Base-by-base conservation (phyloP, 345 rosid species). In the Physaria fendleri region DNA sequence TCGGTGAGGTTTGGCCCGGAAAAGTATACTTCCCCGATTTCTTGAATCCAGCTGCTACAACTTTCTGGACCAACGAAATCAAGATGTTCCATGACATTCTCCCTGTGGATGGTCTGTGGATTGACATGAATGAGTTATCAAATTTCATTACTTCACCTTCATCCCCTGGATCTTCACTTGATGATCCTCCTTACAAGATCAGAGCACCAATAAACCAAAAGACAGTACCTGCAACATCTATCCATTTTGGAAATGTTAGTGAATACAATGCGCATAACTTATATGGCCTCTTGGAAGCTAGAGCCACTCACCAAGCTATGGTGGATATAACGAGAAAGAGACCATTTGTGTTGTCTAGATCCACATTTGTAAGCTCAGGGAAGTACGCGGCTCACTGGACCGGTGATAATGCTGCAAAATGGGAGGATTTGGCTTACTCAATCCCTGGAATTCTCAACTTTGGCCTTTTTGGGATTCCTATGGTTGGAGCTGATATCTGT, bases 401-500 rank as follows among this genome's bases (percentile, higher is more conserved):
- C 0, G 95, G 95, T 0, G 92, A 88, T 62, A 78, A 81, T 53
- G 79, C 78, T 13, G 87, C 95, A 4, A 73, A 61, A 0, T 88
- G 89, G 89, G 76, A 82, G 27, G 87, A 88, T 53, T 57, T 85
- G 57, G 89, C 84, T 0, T 78, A 81, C 64, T 32, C 84, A 0
- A 77, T 87, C 54, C 92, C 89, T 0, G 74, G 84, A 6, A 77
- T 82, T 45, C 56, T 87, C 53, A 87, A 81, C 64, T 84, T 58
- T 15, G 95, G 95, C 10, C 71, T 87, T 50, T 82, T 85, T 61
- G 95, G 89, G 28, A 72, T 87, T 54, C 95, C 95, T 29, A 87
- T 87, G 92, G 89, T 82, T 18, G 95, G 91, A 47, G 90, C 88
- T 42, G 90, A 86, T 56, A 86, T 86, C 9, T 86, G 95, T 40